Evolutionary conservation across 768 basidiomycete species (phyloP).

Genomic region (Neoboletus brunneissimus): DNA sequence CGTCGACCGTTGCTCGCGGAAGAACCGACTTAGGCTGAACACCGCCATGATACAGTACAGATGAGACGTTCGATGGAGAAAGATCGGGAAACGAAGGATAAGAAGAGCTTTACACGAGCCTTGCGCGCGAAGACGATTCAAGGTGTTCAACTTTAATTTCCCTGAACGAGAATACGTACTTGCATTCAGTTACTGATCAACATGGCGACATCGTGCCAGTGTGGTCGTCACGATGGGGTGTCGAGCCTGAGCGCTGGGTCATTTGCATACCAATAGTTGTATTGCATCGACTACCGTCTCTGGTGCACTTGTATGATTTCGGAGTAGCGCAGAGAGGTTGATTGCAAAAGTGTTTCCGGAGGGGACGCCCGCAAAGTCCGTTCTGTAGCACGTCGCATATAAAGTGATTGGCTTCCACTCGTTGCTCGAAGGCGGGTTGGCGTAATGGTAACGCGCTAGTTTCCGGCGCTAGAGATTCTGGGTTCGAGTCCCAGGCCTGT

Average conservation of each 20-base stretch:
- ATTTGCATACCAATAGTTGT: neutral
- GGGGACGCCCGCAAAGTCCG: neutral
- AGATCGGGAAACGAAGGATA: neutral
- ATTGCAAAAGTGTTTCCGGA: neutral
- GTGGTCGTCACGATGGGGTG: neutral
- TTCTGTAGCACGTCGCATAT: too few species aligned
- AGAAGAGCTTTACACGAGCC: neutral
- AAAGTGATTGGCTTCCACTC: too few species aligned
- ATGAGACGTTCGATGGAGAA: too few species aligned
- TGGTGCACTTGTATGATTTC: neutral
- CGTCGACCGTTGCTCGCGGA: constrained; percentile 21
- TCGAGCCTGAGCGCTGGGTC: neutral
- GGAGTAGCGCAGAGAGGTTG: too few species aligned
- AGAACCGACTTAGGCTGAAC: constrained; percentile 1
- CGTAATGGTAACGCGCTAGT: constrained; percentile 67
- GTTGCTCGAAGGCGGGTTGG: constrained; percentile 44
- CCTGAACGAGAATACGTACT: neutral
- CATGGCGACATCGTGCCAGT: neutral
- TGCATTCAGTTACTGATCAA: neutral
- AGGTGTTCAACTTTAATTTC: neutral
- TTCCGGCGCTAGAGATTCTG: constrained; percentile 63
- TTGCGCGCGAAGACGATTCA: neutral
- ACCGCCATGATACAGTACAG: neutral
- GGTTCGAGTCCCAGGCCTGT: constrained; percentile 64
- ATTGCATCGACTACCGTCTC: neutral